Conservation (phyloP, 352 stramenopile genomes). For the Pythium oligandrum region DNA sequence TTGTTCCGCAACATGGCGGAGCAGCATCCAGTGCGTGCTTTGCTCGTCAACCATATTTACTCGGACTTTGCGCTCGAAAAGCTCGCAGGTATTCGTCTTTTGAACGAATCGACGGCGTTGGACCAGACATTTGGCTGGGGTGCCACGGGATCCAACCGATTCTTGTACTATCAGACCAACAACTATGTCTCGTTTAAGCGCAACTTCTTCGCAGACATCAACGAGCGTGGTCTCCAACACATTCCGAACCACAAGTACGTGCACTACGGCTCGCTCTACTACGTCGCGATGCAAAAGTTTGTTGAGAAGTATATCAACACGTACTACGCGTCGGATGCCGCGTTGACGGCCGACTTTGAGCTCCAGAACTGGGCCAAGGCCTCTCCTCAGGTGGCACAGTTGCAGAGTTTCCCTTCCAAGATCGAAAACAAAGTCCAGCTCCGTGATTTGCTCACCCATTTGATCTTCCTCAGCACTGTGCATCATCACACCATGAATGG, state of each 20-base stretch:
- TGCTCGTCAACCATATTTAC: constrained; percentile 34
- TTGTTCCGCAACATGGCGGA: constrained; percentile 26
- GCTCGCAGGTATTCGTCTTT: constrained; percentile 19
- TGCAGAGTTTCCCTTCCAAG: constrained; percentile 24
- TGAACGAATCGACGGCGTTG: constrained; percentile 22
- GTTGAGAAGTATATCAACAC: constrained; percentile 26
- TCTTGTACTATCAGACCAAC: constrained; percentile 21
- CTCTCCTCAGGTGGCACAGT: constrained; percentile 13
- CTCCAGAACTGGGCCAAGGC: constrained; percentile 38
- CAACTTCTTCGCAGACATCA: constrained; percentile 9
- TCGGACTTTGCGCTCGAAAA: constrained; percentile 35
- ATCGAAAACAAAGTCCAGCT: constrained; percentile 19
- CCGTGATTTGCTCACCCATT: constrained; percentile 22
- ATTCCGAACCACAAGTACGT: constrained; percentile 15
- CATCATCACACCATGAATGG: constrained; percentile 49
- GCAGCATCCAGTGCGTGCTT: constrained; percentile 30
- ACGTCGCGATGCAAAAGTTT: constrained; percentile 25
- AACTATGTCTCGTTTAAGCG: constrained; percentile 3
- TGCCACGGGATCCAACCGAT: constrained; percentile 24
- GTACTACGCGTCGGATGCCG: constrained; percentile 27
- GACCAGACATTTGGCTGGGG: constrained; percentile 34
- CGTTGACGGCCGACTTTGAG: constrained; percentile 26
- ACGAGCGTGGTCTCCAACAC: constrained; percentile 8
- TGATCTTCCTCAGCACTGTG: constrained; percentile 36
- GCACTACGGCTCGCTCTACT: constrained; percentile 1